A percentile compares a stretch with the other conserved stretches of the same genome.
Conservation (phyloP, 2,329 filamentous ascomycete species). For the Purpureocillium lavendulum region DNA sequence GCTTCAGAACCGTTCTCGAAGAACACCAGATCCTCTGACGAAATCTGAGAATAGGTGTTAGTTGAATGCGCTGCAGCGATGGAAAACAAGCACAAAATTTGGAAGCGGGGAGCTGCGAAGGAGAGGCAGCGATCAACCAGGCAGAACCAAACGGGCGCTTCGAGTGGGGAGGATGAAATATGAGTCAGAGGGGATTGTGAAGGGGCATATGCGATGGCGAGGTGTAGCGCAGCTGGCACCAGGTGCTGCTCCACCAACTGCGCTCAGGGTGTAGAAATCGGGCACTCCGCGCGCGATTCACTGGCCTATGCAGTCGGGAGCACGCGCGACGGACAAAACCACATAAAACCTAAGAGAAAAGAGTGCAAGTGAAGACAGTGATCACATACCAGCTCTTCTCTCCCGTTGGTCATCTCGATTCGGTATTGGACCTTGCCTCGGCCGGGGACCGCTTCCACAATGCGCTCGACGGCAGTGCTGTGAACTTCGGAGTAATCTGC, state of each 20-base stretch:
- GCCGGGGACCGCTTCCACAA: conserved; percentile 20
- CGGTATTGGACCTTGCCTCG: conserved; percentile 19
- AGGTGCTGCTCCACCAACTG: no score
- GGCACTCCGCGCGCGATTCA: no score
- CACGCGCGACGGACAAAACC: no score
- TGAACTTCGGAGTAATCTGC: conserved; percentile 20
- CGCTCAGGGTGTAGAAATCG: no score
- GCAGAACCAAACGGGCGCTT: no score
- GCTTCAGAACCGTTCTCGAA: conserved; percentile 23
- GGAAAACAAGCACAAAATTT: background rate
- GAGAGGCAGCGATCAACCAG: no score
- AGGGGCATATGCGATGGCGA: no score
- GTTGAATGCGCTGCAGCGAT: background rate
- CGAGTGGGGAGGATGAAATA: no score
- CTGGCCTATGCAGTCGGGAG: no score
- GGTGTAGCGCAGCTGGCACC: no score
- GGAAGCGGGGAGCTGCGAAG: background rate
- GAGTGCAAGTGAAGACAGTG: background rate
- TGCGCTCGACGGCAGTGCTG: conserved; percentile 28
- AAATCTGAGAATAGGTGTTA: conserved; percentile 19
- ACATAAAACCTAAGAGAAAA: no score
- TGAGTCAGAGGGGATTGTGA: no score
- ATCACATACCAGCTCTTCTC: conserved; percentile 28
- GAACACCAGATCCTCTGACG: conserved; percentile 18
- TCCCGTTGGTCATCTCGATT: conserved; percentile 38